phyloP scores from a whole-genome alignment of 257 asterid species.

The Cynanchum wilfordii region DNA sequence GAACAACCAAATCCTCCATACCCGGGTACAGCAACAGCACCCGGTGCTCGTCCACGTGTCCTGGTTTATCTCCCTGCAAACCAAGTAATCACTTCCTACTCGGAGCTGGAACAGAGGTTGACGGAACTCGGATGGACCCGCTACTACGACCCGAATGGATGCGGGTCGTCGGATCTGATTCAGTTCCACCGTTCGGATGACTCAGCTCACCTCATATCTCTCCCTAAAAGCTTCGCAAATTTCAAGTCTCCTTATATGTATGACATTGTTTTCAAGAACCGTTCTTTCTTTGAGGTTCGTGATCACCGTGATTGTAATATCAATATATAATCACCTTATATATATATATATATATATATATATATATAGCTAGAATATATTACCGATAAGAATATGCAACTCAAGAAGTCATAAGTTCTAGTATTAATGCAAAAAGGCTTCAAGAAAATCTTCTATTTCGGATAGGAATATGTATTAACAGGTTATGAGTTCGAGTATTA shows the following conservation, averaged over 20 bases:
- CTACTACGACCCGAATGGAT: constrained; percentile 16
- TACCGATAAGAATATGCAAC: too few species aligned
- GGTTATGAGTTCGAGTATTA: too few species aligned
- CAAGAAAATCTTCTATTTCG: too few species aligned
- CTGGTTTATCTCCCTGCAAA: constrained; percentile 28
- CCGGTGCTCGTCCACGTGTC: constrained; percentile 32
- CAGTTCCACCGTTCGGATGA: constrained; percentile 33
- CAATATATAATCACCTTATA: too few species aligned
- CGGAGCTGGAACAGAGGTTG: constrained; percentile 26
- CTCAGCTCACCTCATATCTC: constrained; percentile 31
- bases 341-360: too few species aligned
- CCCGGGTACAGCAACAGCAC: constrained; percentile 36
- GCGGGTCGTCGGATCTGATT: constrained; percentile 14
- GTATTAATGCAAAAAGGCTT: too few species aligned
- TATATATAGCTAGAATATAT: too few species aligned
- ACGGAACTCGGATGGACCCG: constrained; percentile 31
- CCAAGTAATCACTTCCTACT: constrained; percentile 26
- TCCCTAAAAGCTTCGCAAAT: constrained; percentile 25
- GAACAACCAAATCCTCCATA: constrained; percentile 22
- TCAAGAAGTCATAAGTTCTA: too few species aligned
- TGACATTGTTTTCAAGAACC: constrained; percentile 39
- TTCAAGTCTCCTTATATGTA: constrained; percentile 30
- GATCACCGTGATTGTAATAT: not conserved
- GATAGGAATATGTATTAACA: too few species aligned
- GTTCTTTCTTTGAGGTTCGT: constrained; percentile 40